Evolutionary conservation across 78 protist species (phyloP).

Genomic region (Pigoraptor vietnamica): DNA sequence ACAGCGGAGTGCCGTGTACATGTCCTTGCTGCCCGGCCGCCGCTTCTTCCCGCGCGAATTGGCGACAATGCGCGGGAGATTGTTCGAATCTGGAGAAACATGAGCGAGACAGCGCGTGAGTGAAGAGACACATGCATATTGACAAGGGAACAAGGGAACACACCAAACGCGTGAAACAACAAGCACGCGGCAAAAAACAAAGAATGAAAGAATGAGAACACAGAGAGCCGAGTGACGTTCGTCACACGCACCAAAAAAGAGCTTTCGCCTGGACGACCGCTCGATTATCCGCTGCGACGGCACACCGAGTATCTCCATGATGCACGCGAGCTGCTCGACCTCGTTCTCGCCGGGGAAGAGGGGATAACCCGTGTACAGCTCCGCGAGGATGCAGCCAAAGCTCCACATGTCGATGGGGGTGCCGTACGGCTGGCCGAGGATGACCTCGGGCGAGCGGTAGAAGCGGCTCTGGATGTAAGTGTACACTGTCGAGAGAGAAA

Average conservation of each 20-base stretch:
- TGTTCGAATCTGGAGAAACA: not conserved
- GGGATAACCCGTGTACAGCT: constrained; percentile 87
- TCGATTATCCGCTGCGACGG: not conserved
- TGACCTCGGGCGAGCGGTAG: constrained; percentile 82
- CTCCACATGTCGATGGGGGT: constrained; percentile 96
- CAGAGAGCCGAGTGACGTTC: not conserved
- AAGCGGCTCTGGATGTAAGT: constrained; percentile 75
- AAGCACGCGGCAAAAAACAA: too few species aligned
- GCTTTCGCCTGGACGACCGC: not conserved
- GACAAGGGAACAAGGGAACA: not conserved
- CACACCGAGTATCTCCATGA: not conserved
- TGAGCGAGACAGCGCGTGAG: not conserved
- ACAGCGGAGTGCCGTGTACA: not conserved
- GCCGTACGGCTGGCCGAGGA: constrained; percentile 70
- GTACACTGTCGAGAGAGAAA: constrained; percentile 32
- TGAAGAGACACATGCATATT: not conserved
- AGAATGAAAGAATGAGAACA: not conserved
- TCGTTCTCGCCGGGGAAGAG: constrained; percentile 80
- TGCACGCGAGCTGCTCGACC: constrained; percentile 9
- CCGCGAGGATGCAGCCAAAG: constrained; percentile 95
- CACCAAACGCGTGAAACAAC: not conserved
- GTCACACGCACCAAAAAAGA: not conserved
- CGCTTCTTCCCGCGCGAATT: not conserved
- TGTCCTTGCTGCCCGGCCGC: not conserved
- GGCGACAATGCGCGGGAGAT: not conserved